These are phyloP conservation scores for Pseudozyma thailandica DNA, from an alignment of 1,284 basidiomycete species.

Conservation along the genomic window DNA sequence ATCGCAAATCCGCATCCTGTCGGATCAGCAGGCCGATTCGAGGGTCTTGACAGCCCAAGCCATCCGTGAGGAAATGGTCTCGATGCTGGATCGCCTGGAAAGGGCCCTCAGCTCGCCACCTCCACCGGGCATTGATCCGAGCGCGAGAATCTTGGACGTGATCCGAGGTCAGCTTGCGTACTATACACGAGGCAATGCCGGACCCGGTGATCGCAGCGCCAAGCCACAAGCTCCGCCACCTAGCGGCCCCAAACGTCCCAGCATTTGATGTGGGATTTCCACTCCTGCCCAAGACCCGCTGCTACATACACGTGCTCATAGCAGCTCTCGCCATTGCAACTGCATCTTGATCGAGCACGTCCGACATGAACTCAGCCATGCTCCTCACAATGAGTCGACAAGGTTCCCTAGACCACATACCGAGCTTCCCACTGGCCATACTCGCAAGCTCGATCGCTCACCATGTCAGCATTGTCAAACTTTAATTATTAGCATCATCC, in stretches of 20 bases:
- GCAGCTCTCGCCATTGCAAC: too few relatives aligned
- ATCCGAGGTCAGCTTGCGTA: slow-evolving; percentile 25
- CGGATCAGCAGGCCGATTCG: slow-evolving; percentile 51
- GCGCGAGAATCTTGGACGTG: slow-evolving; percentile 22
- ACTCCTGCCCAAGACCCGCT: not conserved
- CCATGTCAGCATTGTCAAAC: too few relatives aligned
- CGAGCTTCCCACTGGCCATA: too few relatives aligned
- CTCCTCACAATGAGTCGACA: too few relatives aligned
- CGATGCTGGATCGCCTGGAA: slow-evolving; percentile 41
- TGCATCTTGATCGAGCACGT: too few relatives aligned
- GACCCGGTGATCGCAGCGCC: slow-evolving; percentile 8
- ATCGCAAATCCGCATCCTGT: slow-evolving; percentile 51
- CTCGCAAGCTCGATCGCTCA: too few relatives aligned
- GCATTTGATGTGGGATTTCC: slow-evolving; percentile 3
- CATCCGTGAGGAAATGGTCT: slow-evolving; percentile 38
- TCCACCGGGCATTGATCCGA: slow-evolving; percentile 22
- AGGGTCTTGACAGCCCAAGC: slow-evolving; percentile 22
- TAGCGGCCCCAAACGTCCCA: slow-evolving; percentile 13
- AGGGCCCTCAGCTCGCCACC: slow-evolving; percentile 20
- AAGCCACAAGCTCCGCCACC: slow-evolving; percentile 2
- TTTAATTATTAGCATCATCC: not conserved
- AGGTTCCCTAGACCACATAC: too few relatives aligned
- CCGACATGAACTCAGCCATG: too few relatives aligned
- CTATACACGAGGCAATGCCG: slow-evolving; percentile 22
- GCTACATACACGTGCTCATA: too few relatives aligned